phyloP scores from a whole-genome alignment of 148 eudicot species.

The Dianthus caryophyllus region DNA sequence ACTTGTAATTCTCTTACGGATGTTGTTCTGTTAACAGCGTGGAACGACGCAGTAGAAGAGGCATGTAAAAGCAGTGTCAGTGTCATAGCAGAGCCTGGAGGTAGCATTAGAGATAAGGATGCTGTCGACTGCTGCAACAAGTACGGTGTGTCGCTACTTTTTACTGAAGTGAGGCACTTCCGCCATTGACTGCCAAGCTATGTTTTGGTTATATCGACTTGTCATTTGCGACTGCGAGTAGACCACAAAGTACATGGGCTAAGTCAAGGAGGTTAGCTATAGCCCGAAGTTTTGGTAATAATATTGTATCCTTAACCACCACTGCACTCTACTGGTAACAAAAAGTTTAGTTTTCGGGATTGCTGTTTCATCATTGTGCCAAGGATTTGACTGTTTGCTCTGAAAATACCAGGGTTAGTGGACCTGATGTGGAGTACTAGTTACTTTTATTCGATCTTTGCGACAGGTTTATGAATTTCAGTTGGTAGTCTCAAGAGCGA shows the following conservation, averaged over 20 bases:
- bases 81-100: constrained; percentile 86
- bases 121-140: constrained; percentile 87
- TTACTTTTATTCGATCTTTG: too few relatives aligned
- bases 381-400: too few relatives aligned
- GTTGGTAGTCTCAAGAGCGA: too few relatives aligned
- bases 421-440: too few relatives aligned
- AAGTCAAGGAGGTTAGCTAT: constrained; percentile 1
- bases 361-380: too few relatives aligned
- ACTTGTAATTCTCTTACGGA: background rate
- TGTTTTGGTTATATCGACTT: background rate
- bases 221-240: background rate
- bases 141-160: constrained; percentile 73
- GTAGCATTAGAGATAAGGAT: constrained; percentile 81
- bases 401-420: too few relatives aligned
- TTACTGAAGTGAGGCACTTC: constrained; percentile 85
- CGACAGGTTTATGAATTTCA: too few relatives aligned
- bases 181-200: constrained; percentile 46
- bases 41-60: constrained; percentile 97
- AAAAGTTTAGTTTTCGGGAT: too few relatives aligned
- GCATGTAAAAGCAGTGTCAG: constrained; percentile 80
- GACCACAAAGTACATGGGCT: background rate
- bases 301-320: constrained; percentile 4
- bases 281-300: constrained; percentile 14
- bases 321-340: too few relatives aligned
- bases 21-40: constrained; percentile 42